These are phyloP conservation scores for Yarrowia keelungensis DNA, from an alignment of 805 yeast species.

Conservation along the genomic window DNA sequence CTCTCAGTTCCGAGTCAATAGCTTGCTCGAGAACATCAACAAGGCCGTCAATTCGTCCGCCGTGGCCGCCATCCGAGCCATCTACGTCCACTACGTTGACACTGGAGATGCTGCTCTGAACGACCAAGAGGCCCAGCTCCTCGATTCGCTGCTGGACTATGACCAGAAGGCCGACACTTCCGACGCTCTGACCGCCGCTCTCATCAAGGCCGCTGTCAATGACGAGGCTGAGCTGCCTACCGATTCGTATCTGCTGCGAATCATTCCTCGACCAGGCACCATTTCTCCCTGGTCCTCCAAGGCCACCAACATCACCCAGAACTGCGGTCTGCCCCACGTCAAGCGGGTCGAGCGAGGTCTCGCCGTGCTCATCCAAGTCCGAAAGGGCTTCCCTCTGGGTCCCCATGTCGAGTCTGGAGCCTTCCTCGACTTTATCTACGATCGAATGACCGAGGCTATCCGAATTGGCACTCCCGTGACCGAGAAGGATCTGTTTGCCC, in stretches of 20 bases:
- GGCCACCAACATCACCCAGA: slow-evolving; percentile 92
- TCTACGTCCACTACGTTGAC: slow-evolving; percentile 82
- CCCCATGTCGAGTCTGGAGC: slow-evolving; percentile 62
- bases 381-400: slow-evolving; percentile 71
- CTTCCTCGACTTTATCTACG: slow-evolving; percentile 75
- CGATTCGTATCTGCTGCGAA: slow-evolving; percentile 65
- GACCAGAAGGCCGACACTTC: slow-evolving; percentile 67
- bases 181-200: slow-evolving; percentile 55
- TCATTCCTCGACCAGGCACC: slow-evolving; percentile 93
- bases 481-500: slow-evolving; percentile 74
- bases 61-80: slow-evolving; percentile 72
- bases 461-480: slow-evolving; percentile 64
- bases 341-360: slow-evolving; percentile 92
- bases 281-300: slow-evolving; percentile 99
- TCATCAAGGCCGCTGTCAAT: slow-evolving; percentile 52
- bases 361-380: slow-evolving; percentile 72
- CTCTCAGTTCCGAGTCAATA: slow-evolving; percentile 83
- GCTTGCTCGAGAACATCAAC: slow-evolving; percentile 74
- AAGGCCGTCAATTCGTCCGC: slow-evolving; percentile 70
- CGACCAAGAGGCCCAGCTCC: slow-evolving; percentile 50
- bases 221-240: slow-evolving; percentile 47
- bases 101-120: slow-evolving; percentile 52
- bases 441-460: slow-evolving; percentile 88
- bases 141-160: slow-evolving; percentile 72
- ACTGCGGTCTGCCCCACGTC: slow-evolving; percentile 78